Percentiles rank a stretch among this genome's conserved stretches.
Conservation (phyloP, 2,329 filamentous ascomycete genomes). For the Nannizziopsis arthrosporioides region DNA sequence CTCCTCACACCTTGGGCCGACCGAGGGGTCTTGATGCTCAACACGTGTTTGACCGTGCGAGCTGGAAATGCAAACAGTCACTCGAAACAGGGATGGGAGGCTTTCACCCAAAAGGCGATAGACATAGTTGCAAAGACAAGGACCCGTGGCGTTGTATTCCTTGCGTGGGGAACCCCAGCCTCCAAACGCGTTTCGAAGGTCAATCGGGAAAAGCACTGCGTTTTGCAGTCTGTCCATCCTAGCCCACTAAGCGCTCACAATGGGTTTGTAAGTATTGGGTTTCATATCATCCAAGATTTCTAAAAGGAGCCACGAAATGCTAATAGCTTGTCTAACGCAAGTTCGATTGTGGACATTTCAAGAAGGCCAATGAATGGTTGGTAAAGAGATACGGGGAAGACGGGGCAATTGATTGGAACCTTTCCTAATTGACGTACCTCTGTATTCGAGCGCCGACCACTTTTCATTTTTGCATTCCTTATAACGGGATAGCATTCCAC, state of each 20-base stretch:
- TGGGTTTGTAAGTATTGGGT: conserved; percentile 53
- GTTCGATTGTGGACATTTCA: conserved; percentile 37
- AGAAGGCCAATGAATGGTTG: conserved; percentile 55
- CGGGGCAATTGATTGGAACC: conserved; percentile 74
- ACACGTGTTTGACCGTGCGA: conserved; percentile 87
- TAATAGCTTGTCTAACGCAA: conserved; percentile 16
- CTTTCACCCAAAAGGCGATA: conserved; percentile 82
- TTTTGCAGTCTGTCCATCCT: conserved; percentile 79
- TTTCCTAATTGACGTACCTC: conserved; percentile 20
- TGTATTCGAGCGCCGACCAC: too few species aligned
- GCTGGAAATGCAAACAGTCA: conserved; percentile 82
- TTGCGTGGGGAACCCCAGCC: conserved; percentile 86
- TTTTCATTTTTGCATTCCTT: too few species aligned
- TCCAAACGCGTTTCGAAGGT: conserved; percentile 66
- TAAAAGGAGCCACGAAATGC: background rate
- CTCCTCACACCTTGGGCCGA: conserved; percentile 89
- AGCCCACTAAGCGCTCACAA: conserved; percentile 76
- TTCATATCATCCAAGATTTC: background rate
- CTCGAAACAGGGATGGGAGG: conserved; percentile 79
- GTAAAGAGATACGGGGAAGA: conserved; percentile 63
- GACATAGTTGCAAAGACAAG: conserved; percentile 71
- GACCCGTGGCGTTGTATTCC: conserved; percentile 73
- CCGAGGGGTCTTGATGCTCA: conserved; percentile 81
- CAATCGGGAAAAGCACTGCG: conserved; percentile 61
- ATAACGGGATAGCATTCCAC: too few species aligned